These are phyloP conservation scores for Calonectria hongkongensis DNA, from an alignment of 2,329 filamentous ascomycete genomes.

Conservation along the genomic window DNA sequence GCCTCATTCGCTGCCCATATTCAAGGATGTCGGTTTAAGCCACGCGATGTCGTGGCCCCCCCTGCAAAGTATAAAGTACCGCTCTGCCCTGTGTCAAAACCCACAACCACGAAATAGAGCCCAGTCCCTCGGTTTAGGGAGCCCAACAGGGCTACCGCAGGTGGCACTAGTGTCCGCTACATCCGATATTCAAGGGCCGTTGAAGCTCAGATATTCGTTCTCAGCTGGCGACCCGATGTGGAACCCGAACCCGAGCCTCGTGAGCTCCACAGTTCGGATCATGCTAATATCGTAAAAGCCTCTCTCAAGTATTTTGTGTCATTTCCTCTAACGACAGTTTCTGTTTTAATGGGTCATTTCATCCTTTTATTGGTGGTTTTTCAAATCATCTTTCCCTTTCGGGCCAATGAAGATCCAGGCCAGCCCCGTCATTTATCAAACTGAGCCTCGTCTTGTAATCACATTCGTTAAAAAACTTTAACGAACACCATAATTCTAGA, in stretches of 20 bases:
- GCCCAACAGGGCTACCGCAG: not conserved
- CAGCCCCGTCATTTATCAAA: no score
- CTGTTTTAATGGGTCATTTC: not conserved
- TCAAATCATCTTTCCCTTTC: no score
- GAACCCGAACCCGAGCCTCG: not conserved
- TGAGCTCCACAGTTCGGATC: not conserved
- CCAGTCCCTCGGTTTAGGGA: not conserved
- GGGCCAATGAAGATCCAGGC: no score
- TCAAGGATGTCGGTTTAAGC: constrained; percentile 2
- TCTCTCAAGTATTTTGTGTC: not conserved
- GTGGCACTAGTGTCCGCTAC: not conserved
- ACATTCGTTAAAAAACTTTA: no score
- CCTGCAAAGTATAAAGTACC: constrained; percentile 11
- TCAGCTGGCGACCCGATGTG: not conserved
- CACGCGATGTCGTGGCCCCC: constrained; percentile 18
- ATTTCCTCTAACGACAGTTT: not conserved
- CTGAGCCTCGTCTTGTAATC: no score
- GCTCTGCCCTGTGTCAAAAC: not conserved
- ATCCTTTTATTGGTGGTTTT: not conserved
- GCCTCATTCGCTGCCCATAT: not conserved
- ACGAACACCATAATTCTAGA: no score
- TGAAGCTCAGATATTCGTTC: constrained; percentile 4
- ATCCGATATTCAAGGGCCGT: not conserved
- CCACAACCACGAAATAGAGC: not conserved
- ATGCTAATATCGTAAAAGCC: not conserved